Conservation (phyloP, 2,329 filamentous ascomycete species). For the Hyphodiscus sp. region DNA sequence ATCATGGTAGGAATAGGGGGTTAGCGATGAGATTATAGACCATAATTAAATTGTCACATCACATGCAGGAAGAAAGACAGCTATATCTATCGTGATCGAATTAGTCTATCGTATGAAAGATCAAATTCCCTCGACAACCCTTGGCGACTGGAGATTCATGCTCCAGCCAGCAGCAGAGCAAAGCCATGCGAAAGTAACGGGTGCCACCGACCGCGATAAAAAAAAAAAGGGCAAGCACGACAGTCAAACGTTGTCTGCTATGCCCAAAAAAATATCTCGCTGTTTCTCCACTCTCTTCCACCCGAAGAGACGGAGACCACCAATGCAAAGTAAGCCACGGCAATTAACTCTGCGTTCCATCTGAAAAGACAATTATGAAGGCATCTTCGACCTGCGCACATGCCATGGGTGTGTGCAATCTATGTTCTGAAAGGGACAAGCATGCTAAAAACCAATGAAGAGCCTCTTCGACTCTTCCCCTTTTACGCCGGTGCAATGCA, state of each 20-base stretch:
- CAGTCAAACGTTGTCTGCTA: not conserved
- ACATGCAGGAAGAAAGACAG: not conserved
- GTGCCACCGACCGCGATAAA: not conserved
- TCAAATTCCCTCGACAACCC: conserved; percentile 3
- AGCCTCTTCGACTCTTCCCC: conserved; percentile 24
- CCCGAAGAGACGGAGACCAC: not conserved
- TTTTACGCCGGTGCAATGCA: conserved; percentile 30
- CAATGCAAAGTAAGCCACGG: not conserved
- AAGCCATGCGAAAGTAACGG: not conserved
- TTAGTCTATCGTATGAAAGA: conserved; percentile 5
- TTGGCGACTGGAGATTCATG: not conserved
- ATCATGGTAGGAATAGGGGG: conserved; percentile 9
- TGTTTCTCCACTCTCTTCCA: not conserved
- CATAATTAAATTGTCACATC: not conserved
- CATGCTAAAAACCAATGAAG: conserved; percentile 27
- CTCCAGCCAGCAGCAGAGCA: not conserved
- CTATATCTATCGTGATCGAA: conserved; percentile 8
- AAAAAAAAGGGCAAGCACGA: not conserved
- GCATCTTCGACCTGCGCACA: conserved; percentile 37
- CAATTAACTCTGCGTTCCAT: conserved; percentile 9
- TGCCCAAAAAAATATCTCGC: not conserved
- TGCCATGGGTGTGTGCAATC: conserved; percentile 33
- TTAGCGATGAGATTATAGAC: too few species aligned
- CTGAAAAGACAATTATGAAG: conserved; percentile 33
- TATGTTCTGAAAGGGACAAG: conserved; percentile 26